Conservation (phyloP, 179 eudicot species). For the Carnegiea gigantea region DNA sequence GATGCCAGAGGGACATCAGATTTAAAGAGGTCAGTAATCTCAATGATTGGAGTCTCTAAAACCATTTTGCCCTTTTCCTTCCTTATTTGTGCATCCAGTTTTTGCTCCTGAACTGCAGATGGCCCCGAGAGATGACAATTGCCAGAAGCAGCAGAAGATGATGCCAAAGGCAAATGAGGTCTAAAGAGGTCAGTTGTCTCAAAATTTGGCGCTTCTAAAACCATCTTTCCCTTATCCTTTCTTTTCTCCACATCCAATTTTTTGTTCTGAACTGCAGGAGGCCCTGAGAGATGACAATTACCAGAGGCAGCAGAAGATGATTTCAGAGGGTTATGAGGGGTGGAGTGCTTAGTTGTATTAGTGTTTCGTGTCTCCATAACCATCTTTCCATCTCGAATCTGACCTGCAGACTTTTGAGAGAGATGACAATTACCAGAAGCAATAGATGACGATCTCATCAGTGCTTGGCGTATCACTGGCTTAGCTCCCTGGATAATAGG, state of each 20-base stretch:
- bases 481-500: constrained; percentile 12
- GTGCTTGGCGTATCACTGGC: not conserved
- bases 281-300: constrained; percentile 14
- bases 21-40: not conserved
- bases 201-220: not conserved
- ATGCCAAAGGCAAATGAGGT: constrained; percentile 10
- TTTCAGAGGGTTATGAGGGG: constrained; percentile 5
- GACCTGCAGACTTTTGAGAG: constrained; percentile 7
- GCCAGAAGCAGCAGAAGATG: constrained; percentile 26
- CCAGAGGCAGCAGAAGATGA: constrained; percentile 24
- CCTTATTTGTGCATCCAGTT: not conserved
- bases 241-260: no score
- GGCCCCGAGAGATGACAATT: not conserved
- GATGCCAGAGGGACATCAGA: not conserved
- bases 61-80: constrained; percentile 15
- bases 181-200: not conserved
- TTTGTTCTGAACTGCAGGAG: constrained; percentile 7
- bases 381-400: constrained; percentile 18
- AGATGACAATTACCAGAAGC: constrained; percentile 25
- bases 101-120: not conserved
- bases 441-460: constrained; percentile 7
- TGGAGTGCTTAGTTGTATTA: not conserved
- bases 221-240: constrained; percentile 14
- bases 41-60: not conserved
- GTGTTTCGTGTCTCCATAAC: not conserved